Conservation (phyloP, 345 rosid genomes). For the Melastoma malabathricum region DNA sequence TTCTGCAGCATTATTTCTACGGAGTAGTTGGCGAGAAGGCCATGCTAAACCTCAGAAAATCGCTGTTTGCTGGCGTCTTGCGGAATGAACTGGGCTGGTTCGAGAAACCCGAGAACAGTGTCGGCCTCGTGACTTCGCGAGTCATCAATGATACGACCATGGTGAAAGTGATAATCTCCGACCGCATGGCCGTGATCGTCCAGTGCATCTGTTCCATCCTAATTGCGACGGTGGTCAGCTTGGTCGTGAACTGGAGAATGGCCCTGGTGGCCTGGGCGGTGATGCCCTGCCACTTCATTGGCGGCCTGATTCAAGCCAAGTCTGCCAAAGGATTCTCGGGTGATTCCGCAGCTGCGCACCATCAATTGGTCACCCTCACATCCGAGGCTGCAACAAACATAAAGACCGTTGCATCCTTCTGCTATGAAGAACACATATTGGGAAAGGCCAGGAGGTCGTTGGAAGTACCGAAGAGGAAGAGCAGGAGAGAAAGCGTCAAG, state of each 20-base stretch:
- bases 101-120: slow-evolving; percentile 39
- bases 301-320: slow-evolving; percentile 56
- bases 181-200: slow-evolving; percentile 54
- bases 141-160: slow-evolving; percentile 40
- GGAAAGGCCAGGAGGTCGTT: slow-evolving; percentile 23
- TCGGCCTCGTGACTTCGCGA: slow-evolving; percentile 33
- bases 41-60: slow-evolving; percentile 40
- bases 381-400: slow-evolving; percentile 47
- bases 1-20: slow-evolving; percentile 53
- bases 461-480: slow-evolving; percentile 21
- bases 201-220: slow-evolving; percentile 53
- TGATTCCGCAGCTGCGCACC: slow-evolving; percentile 36
- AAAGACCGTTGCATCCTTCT: slow-evolving; percentile 49
- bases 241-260: slow-evolving; percentile 48
- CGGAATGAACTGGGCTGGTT: slow-evolving; percentile 51
- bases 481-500: slow-evolving; percentile 32
- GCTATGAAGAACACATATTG: slow-evolving; percentile 44
- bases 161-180: slow-evolving; percentile 53
- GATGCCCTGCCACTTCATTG: slow-evolving; percentile 74
- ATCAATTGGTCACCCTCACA: slow-evolving; percentile 31
- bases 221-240: slow-evolving; percentile 49
- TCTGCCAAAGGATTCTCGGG: slow-evolving; percentile 54
- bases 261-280: slow-evolving; percentile 63
- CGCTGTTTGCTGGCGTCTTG: slow-evolving; percentile 33
- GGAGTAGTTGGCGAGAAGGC: slow-evolving; percentile 60